Conservation (phyloP, 805 yeast species). For the Vanderwaltozyma yarrowii region DNA sequence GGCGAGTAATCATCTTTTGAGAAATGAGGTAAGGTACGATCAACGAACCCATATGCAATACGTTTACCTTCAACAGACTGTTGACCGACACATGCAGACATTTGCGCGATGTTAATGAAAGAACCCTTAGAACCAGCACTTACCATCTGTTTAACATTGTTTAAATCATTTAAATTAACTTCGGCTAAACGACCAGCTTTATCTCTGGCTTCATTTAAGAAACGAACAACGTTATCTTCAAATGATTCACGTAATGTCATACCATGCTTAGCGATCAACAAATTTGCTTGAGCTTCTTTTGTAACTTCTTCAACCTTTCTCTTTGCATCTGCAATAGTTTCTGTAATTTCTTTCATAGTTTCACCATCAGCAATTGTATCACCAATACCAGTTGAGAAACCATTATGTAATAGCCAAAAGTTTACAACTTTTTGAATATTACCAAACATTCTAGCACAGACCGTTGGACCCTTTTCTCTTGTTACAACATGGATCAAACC, state of each 20-base stretch:
- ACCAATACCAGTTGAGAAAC: constrained; percentile 99
- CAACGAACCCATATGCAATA: constrained; percentile 94
- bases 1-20: constrained; percentile 98
- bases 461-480: constrained; percentile 91
- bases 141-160: constrained; percentile 98
- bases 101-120: constrained; percentile 94
- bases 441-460: constrained; percentile 85
- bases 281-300: constrained; percentile 81
- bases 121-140: constrained; percentile 99
- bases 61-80: constrained; percentile 99
- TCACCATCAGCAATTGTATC: constrained; percentile 98
- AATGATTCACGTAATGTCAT: constrained; percentile 98
- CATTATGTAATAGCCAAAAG: constrained; percentile 92
- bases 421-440: constrained; percentile 91
- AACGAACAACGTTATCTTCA: constrained; percentile 93
- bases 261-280: constrained; percentile 94
- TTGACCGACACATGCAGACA: constrained; percentile 99
- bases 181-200: constrained; percentile 99
- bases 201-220: constrained; percentile 96
- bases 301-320: constrained; percentile 90
- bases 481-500: constrained; percentile 95
- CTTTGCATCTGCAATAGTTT: constrained; percentile 88
- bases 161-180: constrained; percentile 84
- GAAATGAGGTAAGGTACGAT: constrained; percentile 94
- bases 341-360: constrained; percentile 89